A percentile compares a stretch with the other conserved stretches of the same genome.
phyloP scores from a whole-genome alignment of 2,329 filamentous ascomycete genomes.

The Arthrobotrys entomopaga region DNA sequence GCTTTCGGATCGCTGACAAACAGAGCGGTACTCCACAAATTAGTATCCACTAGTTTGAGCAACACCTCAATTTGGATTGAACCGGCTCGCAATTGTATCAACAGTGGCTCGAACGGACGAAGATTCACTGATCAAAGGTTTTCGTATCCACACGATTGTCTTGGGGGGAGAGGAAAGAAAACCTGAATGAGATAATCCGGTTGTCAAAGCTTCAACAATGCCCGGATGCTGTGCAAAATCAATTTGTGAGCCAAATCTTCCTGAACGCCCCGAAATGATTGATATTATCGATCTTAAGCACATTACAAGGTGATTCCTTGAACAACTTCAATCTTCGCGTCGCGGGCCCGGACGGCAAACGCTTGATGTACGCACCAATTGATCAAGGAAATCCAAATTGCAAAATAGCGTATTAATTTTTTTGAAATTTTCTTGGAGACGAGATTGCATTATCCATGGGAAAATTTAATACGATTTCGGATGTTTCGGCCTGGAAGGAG shows the following conservation, averaged over 20 bases:
- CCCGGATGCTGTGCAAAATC: too few species aligned
- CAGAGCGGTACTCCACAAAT: background rate
- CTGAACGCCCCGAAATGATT: too few species aligned
- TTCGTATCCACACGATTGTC: conserved; percentile 18
- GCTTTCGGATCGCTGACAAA: conserved; percentile 31
- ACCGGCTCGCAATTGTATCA: conserved; percentile 21
- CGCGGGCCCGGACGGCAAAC: conserved; percentile 16
- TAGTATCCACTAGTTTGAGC: conserved; percentile 17
- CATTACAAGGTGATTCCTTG: conserved; percentile 41
- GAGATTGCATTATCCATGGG: conserved; percentile 5
- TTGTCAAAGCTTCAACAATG: too few species aligned
- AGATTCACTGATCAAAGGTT: conserved; percentile 29
- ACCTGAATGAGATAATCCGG: too few species aligned
- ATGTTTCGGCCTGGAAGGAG: too few species aligned
- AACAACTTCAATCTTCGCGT: conserved; percentile 17
- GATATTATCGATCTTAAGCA: too few species aligned
- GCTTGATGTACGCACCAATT: conserved; percentile 2
- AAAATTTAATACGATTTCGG: too few species aligned
- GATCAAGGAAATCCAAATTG: background rate
- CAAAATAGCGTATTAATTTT: background rate
- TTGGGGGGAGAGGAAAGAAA: conserved; percentile 9
- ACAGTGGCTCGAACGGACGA: conserved; percentile 29
- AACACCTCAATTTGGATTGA: conserved; percentile 26
- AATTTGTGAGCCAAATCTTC: too few species aligned
- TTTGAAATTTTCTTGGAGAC: conserved; percentile 30